phyloP scores from a whole-genome alignment of 495 filamentous ascomycete genomes.

The Cenococcum geophilum region DNA sequence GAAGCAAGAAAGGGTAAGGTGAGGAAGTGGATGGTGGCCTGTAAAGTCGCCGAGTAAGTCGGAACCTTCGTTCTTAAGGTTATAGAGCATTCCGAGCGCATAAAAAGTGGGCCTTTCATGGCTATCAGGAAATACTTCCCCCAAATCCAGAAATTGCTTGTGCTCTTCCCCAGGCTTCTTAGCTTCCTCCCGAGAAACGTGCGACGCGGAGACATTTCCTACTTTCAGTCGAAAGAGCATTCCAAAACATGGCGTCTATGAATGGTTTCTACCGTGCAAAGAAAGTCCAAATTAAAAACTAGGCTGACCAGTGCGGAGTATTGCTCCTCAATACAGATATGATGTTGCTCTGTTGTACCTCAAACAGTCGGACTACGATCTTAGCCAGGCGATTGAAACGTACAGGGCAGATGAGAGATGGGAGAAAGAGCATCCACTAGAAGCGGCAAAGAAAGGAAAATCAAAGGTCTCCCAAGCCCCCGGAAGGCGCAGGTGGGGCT shows the following conservation, averaged over 20 bases:
- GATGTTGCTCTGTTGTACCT: slow-evolving; percentile 67
- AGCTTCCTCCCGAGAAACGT: slow-evolving; percentile 13
- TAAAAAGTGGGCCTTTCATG: too few species aligned
- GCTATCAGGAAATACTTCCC: too few species aligned
- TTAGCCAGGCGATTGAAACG: slow-evolving; percentile 53
- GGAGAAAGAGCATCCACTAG: slow-evolving; percentile 62
- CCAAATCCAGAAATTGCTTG: not conserved
- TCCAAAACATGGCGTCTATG: too few species aligned
- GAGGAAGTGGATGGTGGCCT: slow-evolving; percentile 63
- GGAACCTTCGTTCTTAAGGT: not conserved
- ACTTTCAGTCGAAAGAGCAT: too few species aligned
- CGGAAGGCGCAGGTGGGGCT: slow-evolving; percentile 18
- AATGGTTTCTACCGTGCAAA: too few species aligned
- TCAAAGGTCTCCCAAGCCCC: slow-evolving; percentile 14
- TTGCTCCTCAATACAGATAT: slow-evolving; percentile 47
- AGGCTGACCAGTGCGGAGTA: slow-evolving; percentile 27
- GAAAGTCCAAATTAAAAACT: too few species aligned
- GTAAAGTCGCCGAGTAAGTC: slow-evolving; percentile 59
- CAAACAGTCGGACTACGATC: slow-evolving; percentile 57
- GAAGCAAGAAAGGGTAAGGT: slow-evolving; percentile 59
- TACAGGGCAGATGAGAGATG: slow-evolving; percentile 64
- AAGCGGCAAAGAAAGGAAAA: slow-evolving; percentile 40
- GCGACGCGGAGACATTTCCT: too few species aligned
- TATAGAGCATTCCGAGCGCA: not conserved
- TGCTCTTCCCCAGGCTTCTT: slow-evolving; percentile 3